Evolutionary conservation across 169 alveolate species (phyloP).

Genomic region (Plasmodium cynomolgi): DNA sequence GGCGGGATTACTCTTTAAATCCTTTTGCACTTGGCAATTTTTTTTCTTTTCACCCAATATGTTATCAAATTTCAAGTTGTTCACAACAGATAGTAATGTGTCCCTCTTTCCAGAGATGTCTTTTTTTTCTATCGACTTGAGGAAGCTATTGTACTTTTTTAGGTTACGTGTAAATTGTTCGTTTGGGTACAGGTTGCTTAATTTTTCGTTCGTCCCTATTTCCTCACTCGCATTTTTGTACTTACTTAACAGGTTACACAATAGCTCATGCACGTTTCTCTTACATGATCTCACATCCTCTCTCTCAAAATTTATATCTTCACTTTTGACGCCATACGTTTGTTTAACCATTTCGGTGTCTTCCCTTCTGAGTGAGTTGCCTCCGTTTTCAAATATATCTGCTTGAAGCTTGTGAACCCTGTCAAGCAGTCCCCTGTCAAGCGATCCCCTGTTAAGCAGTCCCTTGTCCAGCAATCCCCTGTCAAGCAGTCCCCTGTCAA

Average conservation of each 20-base stretch:
- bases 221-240: constrained; percentile 7
- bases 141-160: constrained; percentile 28
- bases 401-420: neutral
- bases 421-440: neutral
- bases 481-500: neutral
- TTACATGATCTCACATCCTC: neutral
- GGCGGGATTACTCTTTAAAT: neutral
- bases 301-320: neutral
- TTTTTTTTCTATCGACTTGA: constrained; percentile 13
- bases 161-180: neutral
- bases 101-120: constrained; percentile 10
- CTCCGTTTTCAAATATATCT: neutral
- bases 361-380: constrained; percentile 17
- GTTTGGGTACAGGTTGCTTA: neutral
- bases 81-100: constrained; percentile 13
- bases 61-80: constrained; percentile 44
- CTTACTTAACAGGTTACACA: constrained; percentile 30
- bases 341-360: constrained; percentile 9
- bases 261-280: neutral
- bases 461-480: too few species aligned
- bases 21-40: constrained; percentile 11
- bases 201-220: neutral
- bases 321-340: neutral
- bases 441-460: neutral
- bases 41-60: constrained; percentile 46